Percentiles rank a stretch among this genome's conserved stretches.
phyloP scores from a whole-genome alignment of 169 alveolate species.

The Plasmodium adleri region DNA sequence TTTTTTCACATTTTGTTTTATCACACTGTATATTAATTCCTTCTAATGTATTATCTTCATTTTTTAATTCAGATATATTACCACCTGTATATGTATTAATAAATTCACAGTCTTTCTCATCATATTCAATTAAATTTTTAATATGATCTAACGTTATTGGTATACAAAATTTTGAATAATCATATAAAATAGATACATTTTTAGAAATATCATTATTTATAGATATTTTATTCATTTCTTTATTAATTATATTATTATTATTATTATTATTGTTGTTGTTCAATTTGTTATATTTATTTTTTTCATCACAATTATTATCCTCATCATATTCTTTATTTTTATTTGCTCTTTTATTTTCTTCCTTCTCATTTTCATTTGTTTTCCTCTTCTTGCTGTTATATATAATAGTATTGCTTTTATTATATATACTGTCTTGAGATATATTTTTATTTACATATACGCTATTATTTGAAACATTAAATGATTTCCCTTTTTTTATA shows the following conservation, averaged over 20 bases:
- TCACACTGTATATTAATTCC: too few relatives aligned
- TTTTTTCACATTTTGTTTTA: neutral
- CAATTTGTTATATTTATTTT: neutral
- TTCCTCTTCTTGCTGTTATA: slow-evolving; percentile 5
- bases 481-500: slow-evolving; percentile 18
- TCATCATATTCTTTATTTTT: neutral
- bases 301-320: neutral
- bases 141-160: slow-evolving; percentile 14
- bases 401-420: slow-evolving; percentile 30
- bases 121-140: slow-evolving; percentile 22
- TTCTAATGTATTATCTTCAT: neutral
- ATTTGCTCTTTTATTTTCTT: neutral
- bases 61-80: neutral
- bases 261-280: neutral
- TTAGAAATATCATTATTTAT: neutral
- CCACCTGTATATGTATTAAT: too few relatives aligned
- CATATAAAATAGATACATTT: too few relatives aligned
- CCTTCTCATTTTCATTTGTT: neutral
- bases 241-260: neutral
- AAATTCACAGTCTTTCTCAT: neutral
- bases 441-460: neutral
- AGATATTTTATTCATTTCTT: neutral
- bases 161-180: neutral
- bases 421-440: slow-evolving; percentile 17
- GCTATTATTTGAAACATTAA: neutral